Base-by-base conservation (phyloP, 495 filamentous ascomycete species). In the Penicillium manginii region DNA sequence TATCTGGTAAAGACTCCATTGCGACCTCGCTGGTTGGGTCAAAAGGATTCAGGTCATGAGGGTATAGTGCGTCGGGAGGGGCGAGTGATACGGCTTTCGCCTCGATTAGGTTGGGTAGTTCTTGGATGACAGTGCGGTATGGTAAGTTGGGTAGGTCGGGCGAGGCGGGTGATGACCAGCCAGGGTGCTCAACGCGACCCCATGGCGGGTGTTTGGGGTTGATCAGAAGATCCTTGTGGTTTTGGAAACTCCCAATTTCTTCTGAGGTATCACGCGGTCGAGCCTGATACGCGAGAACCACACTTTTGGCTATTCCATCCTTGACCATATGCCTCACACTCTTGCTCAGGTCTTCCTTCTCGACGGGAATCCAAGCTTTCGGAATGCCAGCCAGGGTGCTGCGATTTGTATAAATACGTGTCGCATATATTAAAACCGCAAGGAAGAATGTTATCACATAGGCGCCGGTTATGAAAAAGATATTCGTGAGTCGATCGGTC, bases 21-120 rank as follows among this genome's bases (percentile, higher is more conserved):
- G 46, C 56, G 18, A 48, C 48, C 12, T 60, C 49, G 11, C 58
- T 43, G 3, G 78, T 62, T 10, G 73, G 54, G 12, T 59, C 61
- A 52, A 78, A 82, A 5, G 76, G 73, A 55, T 64, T 26, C 4
- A 32, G 50, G 5, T 61, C 26, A 4, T 57, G 45, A 3, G 62
- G 33, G 5, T 63, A 60, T 10, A 76, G 55, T 3, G 80, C 78
- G 60, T 92, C 88, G 0, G 81, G 72, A 1, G 90, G 90, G 2
- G 91, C 91, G 39, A 94, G 80, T 1, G 91, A 89, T 12, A 94
- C 86, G 7, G 92, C 94, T 73, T 92, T 92, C 0, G 92, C 93
- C 72, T 98, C 94, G 56, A 98, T 92, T 21, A 98, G 79, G 65
- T 96, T 89, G 2, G 93, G 90, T 14, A 98, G 79, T 75, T 98